Percentiles rank a stretch among this genome's conserved stretches.
phyloP scores from a whole-genome alignment of 345 rosid species.

The Erysimum cheiranthoides region DNA sequence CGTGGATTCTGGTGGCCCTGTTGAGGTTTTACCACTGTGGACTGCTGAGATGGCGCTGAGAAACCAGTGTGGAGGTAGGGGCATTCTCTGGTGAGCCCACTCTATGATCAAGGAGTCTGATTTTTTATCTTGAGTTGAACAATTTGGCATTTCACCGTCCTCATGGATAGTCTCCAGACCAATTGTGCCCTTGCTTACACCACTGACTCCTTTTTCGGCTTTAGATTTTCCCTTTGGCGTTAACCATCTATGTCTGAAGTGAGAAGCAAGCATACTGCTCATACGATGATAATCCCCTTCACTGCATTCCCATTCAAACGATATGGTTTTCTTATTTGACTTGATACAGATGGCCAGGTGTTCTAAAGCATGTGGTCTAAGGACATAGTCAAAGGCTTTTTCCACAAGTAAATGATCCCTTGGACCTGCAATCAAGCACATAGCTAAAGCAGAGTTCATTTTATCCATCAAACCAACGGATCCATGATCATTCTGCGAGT shows the following conservation, averaged over 20 bases:
- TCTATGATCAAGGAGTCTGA: slow-evolving; percentile 52
- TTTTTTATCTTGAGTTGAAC: slow-evolving; percentile 43
- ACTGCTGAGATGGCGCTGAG: slow-evolving; percentile 78
- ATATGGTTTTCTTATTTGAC: slow-evolving; percentile 45
- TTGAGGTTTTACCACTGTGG: slow-evolving; percentile 45
- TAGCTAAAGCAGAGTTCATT: slow-evolving; percentile 62
- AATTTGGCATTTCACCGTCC: slow-evolving; percentile 57
- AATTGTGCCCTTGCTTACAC: slow-evolving; percentile 43
- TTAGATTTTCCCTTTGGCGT: slow-evolving; percentile 61
- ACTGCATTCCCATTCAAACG: slow-evolving; percentile 52
- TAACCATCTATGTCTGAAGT: slow-evolving; percentile 77
- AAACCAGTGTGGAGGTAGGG: slow-evolving; percentile 89
- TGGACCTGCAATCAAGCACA: slow-evolving; percentile 71
- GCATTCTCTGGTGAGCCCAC: slow-evolving; percentile 90
- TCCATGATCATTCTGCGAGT: slow-evolving; percentile 45
- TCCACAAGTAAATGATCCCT: slow-evolving; percentile 63
- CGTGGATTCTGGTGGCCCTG: slow-evolving; percentile 45
- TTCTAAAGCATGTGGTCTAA: slow-evolving; percentile 64
- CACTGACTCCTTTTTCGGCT: slow-evolving; percentile 41
- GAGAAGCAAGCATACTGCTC: slow-evolving; percentile 63
- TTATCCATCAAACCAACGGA: slow-evolving; percentile 44
- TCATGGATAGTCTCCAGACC: slow-evolving; percentile 81
- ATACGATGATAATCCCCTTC: slow-evolving; percentile 59
- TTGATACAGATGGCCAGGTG: slow-evolving; percentile 56
- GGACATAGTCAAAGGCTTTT: slow-evolving; percentile 65